Percentiles rank a stretch among this genome's conserved stretches.
Evolutionary conservation across 2,329 filamentous ascomycete genomes (phyloP).

Genomic region (Acrocalymma vagum): DNA sequence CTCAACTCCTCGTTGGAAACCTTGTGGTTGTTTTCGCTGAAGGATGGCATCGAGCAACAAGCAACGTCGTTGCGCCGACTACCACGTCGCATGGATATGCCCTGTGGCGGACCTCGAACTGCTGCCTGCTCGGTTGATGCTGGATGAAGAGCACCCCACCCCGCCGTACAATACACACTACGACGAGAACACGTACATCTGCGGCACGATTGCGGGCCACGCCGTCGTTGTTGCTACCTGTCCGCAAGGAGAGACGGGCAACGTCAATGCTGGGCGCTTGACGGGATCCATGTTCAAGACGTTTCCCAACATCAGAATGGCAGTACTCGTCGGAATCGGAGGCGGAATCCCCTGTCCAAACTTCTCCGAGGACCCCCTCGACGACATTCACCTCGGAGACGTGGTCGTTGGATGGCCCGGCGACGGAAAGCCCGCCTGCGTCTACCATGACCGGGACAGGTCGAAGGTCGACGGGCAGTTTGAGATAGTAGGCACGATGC

Average conservation of each 20-base stretch:
- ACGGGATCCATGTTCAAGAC: slow-evolving; percentile 15
- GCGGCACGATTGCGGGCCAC: slow-evolving; percentile 14
- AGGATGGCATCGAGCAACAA: slow-evolving; percentile 4
- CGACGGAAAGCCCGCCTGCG: slow-evolving; percentile 15
- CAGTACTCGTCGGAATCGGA: slow-evolving; percentile 17
- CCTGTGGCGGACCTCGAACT: slow-evolving; percentile 15
- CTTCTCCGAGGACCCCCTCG: slow-evolving; percentile 4
- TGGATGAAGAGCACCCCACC: slow-evolving; percentile 15
- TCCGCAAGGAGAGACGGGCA: slow-evolving; percentile 12
- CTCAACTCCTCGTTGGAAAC: no score
- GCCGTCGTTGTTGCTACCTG: slow-evolving; percentile 14
- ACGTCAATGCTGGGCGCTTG: slow-evolving; percentile 14
- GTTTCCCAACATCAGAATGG: slow-evolving; percentile 18
- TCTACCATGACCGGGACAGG: slow-evolving; percentile 13
- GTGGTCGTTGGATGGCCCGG: slow-evolving; percentile 18
- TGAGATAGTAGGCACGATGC: slow-evolving; percentile 14
- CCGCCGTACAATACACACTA: slow-evolving; percentile 16
- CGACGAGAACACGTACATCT: slow-evolving; percentile 18
- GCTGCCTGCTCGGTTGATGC: slow-evolving; percentile 17
- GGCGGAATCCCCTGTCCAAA: slow-evolving; percentile 14
- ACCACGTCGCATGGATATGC: slow-evolving; percentile 19
- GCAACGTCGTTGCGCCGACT: slow-evolving; percentile 7
- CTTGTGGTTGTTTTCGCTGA: not conserved
- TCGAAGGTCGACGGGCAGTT: slow-evolving; percentile 12
- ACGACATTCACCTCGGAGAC: slow-evolving; percentile 18